Evolutionary conservation across 2,329 filamentous ascomycete species (phyloP).

Genomic region (Trichoderma brevicompactum): DNA sequence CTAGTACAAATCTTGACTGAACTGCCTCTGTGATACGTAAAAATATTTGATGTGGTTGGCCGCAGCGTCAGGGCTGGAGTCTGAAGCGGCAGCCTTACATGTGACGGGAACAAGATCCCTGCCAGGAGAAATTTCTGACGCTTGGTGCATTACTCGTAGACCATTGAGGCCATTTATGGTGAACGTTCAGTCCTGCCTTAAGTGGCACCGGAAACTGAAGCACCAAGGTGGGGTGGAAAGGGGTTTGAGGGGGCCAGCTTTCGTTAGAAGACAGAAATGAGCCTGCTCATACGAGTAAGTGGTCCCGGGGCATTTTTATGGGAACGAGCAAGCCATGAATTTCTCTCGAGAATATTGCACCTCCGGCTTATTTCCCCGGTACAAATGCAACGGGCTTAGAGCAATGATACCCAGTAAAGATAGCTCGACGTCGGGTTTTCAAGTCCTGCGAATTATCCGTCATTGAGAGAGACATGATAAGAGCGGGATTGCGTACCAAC

Average conservation of each 20-base stretch:
- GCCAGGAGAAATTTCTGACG: conserved; percentile 20
- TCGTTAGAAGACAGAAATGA: not conserved
- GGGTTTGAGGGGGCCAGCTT: conserved; percentile 18
- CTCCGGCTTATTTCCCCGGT: not conserved
- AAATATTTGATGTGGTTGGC: conserved; percentile 22
- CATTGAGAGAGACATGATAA: not conserved
- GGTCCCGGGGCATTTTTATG: not conserved
- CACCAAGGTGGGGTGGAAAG: conserved; percentile 25
- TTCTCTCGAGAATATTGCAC: not conserved
- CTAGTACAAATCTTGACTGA: not conserved
- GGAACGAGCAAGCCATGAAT: not conserved
- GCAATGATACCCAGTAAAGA: not conserved
- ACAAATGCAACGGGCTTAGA: not conserved
- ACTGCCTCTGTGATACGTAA: conserved; percentile 3
- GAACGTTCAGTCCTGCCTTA: not conserved
- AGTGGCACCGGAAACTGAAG: conserved; percentile 25
- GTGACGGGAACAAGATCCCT: conserved; percentile 24
- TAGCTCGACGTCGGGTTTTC: not conserved
- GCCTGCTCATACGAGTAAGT: conserved; percentile 11
- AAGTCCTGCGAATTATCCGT: not conserved
- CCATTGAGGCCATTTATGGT: conserved; percentile 8
- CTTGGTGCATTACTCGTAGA: conserved; percentile 26
- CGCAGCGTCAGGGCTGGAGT: not conserved
- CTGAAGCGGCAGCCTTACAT: conserved; percentile 24
- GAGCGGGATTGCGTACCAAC: not conserved